Base-by-base conservation (phyloP, 176 grass and related monocot genomes). In the Phragmites australis region DNA sequence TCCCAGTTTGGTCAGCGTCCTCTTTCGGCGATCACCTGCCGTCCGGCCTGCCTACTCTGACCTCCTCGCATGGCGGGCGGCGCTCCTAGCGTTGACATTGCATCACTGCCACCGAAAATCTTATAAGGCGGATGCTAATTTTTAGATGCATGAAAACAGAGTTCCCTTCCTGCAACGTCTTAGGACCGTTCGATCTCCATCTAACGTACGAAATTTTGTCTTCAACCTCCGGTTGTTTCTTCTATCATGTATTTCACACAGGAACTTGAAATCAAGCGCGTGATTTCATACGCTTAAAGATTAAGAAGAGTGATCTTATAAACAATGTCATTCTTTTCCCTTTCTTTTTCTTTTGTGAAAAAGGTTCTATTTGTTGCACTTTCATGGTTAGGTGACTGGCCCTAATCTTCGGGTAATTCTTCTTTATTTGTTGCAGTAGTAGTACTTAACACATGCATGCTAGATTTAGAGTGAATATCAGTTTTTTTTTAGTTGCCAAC, bases 1-100 rank as follows among this genome's bases (percentile, higher is more conserved):
- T 62, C 64, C 48, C 21, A 23, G 77, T 81, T 81, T 5, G 87
- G 40, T 83, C 68, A 70, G 29, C 22, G 18, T 43, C 76, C 58
- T 48, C 31, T 69, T 56, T 78, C 57, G 11, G 10, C 25, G 42
- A 63, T 5, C 51, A 67, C 61, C 30, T 34, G 27, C 49, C 84
- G 34, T 23, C 61, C 42, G n/a, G 22, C 60, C 42, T 37, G 31
- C 87, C 81, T 22, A 75, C 68, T 69, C 70, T 41, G 50, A 65
- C 57, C 57, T 31, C 54, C 14, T 70, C 63, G 43, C 76, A 46
- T 62, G 66, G 29, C 53, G 45, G 45, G 46, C 61, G 17, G 60
- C 44, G 46, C 76, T 66, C 15, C 4, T 15, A 9, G 47, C 56
- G 78, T 85, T 85, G 87, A 89, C 82, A 68, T 17, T 42, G 29